A percentile compares a stretch with the other conserved stretches of the same genome.
phyloP scores from a whole-genome alignment of 2,329 filamentous ascomycete species.

The Xylaria sp. region DNA sequence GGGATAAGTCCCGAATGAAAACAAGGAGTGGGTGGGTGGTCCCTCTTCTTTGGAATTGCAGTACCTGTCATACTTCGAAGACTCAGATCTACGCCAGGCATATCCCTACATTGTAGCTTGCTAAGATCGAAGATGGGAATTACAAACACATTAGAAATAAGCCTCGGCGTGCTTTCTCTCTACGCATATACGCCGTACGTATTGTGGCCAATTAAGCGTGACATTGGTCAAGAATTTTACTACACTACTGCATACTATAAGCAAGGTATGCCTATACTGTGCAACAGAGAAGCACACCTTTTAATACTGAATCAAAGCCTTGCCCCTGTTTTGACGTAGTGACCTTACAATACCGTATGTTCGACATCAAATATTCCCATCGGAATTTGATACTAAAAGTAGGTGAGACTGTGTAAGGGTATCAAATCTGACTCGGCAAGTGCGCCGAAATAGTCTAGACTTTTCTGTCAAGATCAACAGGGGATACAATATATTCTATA shows the following conservation, averaged over 20 bases:
- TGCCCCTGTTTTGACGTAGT: neutral
- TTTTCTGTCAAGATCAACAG: conserved; percentile 4
- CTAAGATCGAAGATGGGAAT: conserved; percentile 7
- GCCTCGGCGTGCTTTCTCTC: neutral
- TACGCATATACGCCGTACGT: neutral
- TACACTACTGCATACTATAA: conserved; percentile 12
- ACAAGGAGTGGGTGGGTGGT: neutral
- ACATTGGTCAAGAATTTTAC: conserved; percentile 1
- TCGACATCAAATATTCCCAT: neutral
- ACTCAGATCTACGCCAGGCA: neutral
- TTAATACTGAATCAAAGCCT: neutral
- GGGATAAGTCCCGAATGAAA: neutral
- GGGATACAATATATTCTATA: neutral
- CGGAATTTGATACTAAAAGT: neutral
- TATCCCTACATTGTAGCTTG: neutral
- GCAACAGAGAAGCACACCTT: conserved; percentile 10
- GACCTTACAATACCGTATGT: neutral
- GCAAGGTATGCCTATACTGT: conserved; percentile 8
- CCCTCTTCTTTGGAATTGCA: neutral
- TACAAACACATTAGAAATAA: conserved; percentile 14
- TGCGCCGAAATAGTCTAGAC: neutral
- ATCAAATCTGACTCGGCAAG: conserved; percentile 4
- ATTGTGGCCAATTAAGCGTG: neutral
- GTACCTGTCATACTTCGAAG: too few relatives aligned
- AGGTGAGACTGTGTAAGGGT: neutral